Evolutionary conservation across 257 asterid species (phyloP), one percentile per base, ranked within the genome.

Genomic region (Cordia subcordata): DNA sequence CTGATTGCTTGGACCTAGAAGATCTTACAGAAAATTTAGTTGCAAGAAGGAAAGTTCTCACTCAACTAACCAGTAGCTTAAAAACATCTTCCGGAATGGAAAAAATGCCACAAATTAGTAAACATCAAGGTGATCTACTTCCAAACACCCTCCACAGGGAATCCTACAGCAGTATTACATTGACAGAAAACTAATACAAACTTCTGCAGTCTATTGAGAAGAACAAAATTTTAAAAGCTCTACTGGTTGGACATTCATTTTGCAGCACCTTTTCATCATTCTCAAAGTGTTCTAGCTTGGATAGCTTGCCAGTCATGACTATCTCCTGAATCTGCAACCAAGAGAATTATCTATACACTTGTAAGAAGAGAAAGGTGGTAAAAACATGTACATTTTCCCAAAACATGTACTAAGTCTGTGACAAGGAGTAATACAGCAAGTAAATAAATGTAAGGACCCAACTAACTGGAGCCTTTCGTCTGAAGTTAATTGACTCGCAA

Each of bases 271-370:
- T 92, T 76, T 88, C 99, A 75, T 92, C 96, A 62, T 67, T 81
- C 85, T 86, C 89, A 60, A 92, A 92, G 75, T 86, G 91, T 74
- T 92, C 97, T 88, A 92, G 73, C 80, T 92, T 92, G 58, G 96
- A 80, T 21, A 92, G 91, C 82, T 78, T 92, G 62, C 99, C 96
- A 13, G 96, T 92, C 56, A 74, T 84, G 77, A 88, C 84, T 76
- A 92, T 92, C 85, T 92, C 99, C 83, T 82, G 95, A 76, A 92
- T 86, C 99, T 92, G 89, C 69, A 76, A 78, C 40, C 51, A 77
- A 62, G 62, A 72, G 57, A 38, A 47, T n/a, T 46, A 45, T 20
- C 35, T 9, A 17, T 49, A 49, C 20, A 0, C 27, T 49, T 12
- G 6, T 18, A 49, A n/a, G 22, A 49, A 49, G 54, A 49, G 8